A percentile compares a stretch with the other conserved stretches of the same genome.
Evolutionary conservation across 306 rosid genomes (phyloP).

Genomic region (Oxytropis ochrocephala): DNA sequence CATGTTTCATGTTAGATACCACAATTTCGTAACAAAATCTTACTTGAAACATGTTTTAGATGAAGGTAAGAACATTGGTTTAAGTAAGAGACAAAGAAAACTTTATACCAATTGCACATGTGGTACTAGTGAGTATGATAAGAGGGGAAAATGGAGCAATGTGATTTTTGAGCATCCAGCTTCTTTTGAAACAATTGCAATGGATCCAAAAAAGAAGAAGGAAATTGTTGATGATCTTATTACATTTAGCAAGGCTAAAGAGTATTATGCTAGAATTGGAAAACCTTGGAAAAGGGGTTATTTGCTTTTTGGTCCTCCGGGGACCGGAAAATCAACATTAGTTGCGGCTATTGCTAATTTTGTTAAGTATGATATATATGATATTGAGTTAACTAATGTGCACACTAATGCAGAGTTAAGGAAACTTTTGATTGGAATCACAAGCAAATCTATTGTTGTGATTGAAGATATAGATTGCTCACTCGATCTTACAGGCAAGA

Average conservation of each 20-base stretch:
- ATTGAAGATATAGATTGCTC: constrained; percentile 71
- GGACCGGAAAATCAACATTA: constrained; percentile 68
- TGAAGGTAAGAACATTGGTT: constrained; percentile 23
- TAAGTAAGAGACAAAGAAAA: constrained; percentile 30
- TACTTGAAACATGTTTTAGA: constrained; percentile 28
- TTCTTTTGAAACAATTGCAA: constrained; percentile 34
- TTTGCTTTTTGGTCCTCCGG: constrained; percentile 67
- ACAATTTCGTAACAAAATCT: neutral
- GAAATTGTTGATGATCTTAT: constrained; percentile 34
- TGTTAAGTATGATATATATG: constrained; percentile 49
- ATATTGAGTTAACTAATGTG: constrained; percentile 51
- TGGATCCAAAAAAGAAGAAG: constrained; percentile 37
- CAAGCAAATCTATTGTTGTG: constrained; percentile 49
- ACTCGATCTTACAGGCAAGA: constrained; percentile 42
- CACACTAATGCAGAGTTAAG: constrained; percentile 45
- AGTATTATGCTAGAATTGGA: constrained; percentile 40
- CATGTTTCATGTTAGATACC: constrained; percentile 20
- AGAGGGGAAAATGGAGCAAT: constrained; percentile 26
- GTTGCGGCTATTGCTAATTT: constrained; percentile 68
- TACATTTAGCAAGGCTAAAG: constrained; percentile 36
- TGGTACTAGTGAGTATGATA: neutral
- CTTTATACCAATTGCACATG: constrained; percentile 31
- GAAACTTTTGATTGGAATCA: constrained; percentile 42
- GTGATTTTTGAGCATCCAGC: constrained; percentile 49
- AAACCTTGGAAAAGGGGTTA: constrained; percentile 74